Conservation (phyloP, 2,329 filamentous ascomycete genomes). For the Pseudogymnoascus sp. region DNA sequence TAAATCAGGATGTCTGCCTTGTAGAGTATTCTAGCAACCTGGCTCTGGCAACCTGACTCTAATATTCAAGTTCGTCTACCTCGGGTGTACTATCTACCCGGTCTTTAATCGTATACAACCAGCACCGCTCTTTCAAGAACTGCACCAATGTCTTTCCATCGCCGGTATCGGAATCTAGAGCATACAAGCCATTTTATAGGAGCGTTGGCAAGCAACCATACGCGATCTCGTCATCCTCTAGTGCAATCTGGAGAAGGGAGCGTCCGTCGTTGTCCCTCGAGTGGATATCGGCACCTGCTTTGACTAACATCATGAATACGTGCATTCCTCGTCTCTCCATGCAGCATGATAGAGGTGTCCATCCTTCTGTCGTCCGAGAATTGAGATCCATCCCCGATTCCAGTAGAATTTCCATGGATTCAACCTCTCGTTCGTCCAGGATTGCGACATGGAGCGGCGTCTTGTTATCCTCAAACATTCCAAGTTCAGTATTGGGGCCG, state of each 20-base stretch:
- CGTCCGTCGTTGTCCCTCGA: not conserved
- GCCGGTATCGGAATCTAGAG: not conserved
- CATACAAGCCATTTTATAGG: not conserved
- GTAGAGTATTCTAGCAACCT: not conserved
- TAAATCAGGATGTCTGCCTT: not conserved
- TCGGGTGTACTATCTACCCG: not conserved
- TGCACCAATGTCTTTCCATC: not conserved
- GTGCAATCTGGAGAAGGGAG: not conserved
- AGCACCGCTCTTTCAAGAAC: not conserved
- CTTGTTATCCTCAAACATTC: not conserved
- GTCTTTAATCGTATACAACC: not conserved
- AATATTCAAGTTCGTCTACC: not conserved
- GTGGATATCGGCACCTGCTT: not conserved
- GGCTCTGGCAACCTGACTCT: not conserved
- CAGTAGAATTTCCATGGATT: not conserved
- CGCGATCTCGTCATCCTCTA: not conserved
- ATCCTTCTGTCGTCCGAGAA: not conserved
- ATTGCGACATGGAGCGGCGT: not conserved
- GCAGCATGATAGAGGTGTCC: not conserved
- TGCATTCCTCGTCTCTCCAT: not conserved
- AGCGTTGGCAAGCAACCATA: not conserved
- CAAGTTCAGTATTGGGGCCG: not conserved
- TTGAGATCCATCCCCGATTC: not conserved
- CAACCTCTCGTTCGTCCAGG: not conserved
- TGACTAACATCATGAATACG: not conserved